These are phyloP conservation scores for Fusarium globosum DNA, from an alignment of 2,329 filamentous ascomycete genomes.

Conservation along the genomic window DNA sequence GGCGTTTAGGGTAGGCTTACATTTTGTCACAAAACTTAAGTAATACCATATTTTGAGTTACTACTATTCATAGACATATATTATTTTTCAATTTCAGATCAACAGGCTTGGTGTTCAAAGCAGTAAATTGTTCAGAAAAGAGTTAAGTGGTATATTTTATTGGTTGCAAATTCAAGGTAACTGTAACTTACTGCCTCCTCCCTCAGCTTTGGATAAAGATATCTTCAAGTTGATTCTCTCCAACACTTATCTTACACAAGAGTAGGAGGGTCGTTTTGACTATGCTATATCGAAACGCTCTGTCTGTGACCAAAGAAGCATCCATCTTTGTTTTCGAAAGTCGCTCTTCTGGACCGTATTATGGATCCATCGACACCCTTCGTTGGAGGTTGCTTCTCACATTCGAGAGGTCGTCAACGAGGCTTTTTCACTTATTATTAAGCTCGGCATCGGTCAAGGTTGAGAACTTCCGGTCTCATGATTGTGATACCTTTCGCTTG, in stretches of 20 bases:
- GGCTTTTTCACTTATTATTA: no score
- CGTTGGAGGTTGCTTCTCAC: no score
- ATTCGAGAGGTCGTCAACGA: no score
- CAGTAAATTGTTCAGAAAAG: fast-evolving
- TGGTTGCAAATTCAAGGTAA: background rate
- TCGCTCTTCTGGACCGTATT: no score
- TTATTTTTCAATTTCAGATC: fast-evolving
- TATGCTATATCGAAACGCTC: background rate
- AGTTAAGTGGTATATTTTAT: fast-evolving
- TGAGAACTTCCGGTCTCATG: no score
- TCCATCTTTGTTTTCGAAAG: background rate
- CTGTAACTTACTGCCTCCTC: fast-evolving
- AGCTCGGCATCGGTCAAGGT: no score
- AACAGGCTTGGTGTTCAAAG: fast-evolving
- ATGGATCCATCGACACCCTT: no score
- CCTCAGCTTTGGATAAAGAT: fast-evolving
- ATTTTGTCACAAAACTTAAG: fast-evolving
- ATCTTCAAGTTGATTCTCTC: fast-evolving
- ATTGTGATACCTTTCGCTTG: no score
- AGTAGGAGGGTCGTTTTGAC: no score
- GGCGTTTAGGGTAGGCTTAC: background rate
- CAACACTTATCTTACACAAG: no score
- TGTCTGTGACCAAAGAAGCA: background rate
- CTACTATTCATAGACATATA: fast-evolving
- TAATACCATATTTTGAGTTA: fast-evolving